A percentile compares a stretch with the other conserved stretches of the same genome.
Conservation (phyloP, 2,329 filamentous ascomycete genomes). For the Cryoendolithus antarcticus region DNA sequence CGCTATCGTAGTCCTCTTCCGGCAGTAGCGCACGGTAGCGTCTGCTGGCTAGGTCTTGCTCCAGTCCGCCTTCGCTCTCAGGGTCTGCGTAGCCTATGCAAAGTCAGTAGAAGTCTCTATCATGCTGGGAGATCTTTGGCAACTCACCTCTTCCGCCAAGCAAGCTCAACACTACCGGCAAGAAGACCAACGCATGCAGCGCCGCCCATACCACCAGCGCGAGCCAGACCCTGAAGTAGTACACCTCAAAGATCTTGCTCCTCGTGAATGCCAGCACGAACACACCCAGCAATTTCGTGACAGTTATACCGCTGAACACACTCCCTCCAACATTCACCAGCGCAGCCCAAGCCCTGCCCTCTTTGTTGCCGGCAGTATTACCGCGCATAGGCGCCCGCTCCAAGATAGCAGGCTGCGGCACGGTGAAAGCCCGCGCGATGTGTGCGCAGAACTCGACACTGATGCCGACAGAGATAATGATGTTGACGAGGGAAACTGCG, state of each 20-base stretch:
- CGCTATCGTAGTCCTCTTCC: conserved; percentile 66
- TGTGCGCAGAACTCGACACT: conserved; percentile 96
- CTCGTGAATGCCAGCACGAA: conserved; percentile 85
- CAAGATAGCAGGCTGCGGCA: conserved; percentile 71
- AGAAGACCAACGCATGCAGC: conserved; percentile 75
- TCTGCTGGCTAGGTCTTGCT: conserved; percentile 73
- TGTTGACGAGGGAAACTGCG: conserved; percentile 86
- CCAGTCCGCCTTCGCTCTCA: conserved; percentile 74
- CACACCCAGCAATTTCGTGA: conserved; percentile 90
- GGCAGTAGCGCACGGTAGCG: conserved; percentile 66
- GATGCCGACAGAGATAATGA: conserved; percentile 95
- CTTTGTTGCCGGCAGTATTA: conserved; percentile 45
- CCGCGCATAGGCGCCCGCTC: conserved; percentile 57
- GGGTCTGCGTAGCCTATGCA: conserved; percentile 66
- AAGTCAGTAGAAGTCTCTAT: conserved; percentile 1
- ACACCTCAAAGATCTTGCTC: conserved; percentile 98
- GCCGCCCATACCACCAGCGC: conserved; percentile 83
- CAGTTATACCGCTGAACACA: conserved; percentile 90
- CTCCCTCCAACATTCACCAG: conserved; percentile 89
- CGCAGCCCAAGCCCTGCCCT: conserved; percentile 82
- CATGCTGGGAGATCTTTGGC: background rate
- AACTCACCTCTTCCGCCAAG: conserved; percentile 62
- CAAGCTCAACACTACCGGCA: conserved; percentile 79
- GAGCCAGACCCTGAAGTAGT: conserved; percentile 96
- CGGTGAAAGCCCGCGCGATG: conserved; percentile 90